Evolutionary conservation across 169 alveolate genomes (phyloP).

Genomic region (Eimeria maxima): DNA sequence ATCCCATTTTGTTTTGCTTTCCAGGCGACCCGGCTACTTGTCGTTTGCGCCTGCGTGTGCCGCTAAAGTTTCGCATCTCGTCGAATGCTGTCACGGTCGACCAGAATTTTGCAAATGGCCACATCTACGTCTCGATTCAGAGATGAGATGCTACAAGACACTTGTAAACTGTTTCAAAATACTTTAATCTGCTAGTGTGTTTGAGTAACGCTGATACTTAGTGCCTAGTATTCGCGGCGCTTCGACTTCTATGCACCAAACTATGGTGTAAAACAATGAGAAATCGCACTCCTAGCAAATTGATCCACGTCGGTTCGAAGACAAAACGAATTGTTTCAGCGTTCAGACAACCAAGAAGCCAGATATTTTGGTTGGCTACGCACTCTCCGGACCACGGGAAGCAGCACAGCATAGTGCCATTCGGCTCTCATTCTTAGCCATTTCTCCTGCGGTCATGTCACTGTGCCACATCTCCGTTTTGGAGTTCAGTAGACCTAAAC

Average conservation of each 20-base stretch:
- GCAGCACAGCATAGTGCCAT: slow-evolving; percentile 82
- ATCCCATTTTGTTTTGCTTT: not conserved
- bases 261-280: not conserved
- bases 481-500: slow-evolving; percentile 63
- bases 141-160: not conserved
- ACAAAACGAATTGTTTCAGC: slow-evolving; percentile 18
- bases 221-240: not conserved
- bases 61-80: slow-evolving; percentile 43
- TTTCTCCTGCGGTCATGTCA: slow-evolving; percentile 77
- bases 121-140: slow-evolving; percentile 53
- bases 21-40: slow-evolving; percentile 45
- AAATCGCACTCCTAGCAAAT: not conserved
- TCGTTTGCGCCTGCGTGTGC: slow-evolving; percentile 63
- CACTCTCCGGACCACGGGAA: slow-evolving; percentile 53
- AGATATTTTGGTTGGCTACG: not conserved
- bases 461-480: slow-evolving; percentile 81
- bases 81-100: slow-evolving; percentile 63
- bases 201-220: not conserved
- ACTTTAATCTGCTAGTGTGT: not conserved
- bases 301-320: slow-evolving; percentile 7
- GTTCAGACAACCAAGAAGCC: not conserved
- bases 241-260: not conserved
- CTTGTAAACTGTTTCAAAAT: not conserved
- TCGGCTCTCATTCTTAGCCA: slow-evolving; percentile 66
- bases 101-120: slow-evolving; percentile 54